phyloP scores from a whole-genome alignment of 441 rosid genomes.

The Eruca vesicaria region DNA sequence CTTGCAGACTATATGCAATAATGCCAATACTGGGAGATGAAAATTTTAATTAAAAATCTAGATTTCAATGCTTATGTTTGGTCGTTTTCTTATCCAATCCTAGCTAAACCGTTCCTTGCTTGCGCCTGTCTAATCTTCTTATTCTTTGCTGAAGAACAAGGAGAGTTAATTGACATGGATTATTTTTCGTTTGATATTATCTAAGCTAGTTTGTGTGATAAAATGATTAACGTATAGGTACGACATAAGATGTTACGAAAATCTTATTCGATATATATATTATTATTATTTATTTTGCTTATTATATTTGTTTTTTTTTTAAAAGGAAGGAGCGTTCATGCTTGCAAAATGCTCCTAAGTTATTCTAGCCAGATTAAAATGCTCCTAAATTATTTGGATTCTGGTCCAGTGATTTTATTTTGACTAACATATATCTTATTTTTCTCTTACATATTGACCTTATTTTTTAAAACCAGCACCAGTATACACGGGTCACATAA shows the following conservation, averaged over 20 bases:
- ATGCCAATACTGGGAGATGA: background rate
- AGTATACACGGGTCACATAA: too few species aligned
- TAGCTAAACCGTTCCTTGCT: background rate
- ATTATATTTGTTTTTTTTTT: background rate
- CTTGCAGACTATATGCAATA: background rate
- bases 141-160: background rate
- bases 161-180: background rate
- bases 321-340: background rate
- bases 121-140: background rate
- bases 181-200: background rate
- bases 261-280: too few species aligned
- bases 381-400: background rate
- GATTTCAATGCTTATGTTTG: background rate
- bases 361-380: too few species aligned
- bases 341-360: too few species aligned
- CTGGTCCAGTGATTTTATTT: background rate
- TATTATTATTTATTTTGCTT: too few species aligned
- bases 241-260: background rate
- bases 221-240: background rate
- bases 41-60: background rate
- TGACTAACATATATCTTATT: too few species aligned
- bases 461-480: background rate
- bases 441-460: background rate
- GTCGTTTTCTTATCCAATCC: slow-evolving; percentile 8
- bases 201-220: background rate